These are phyloP conservation scores for Rhodotorula toruloides DNA, from an alignment of 768 basidiomycete genomes.

Conservation along the genomic window DNA sequence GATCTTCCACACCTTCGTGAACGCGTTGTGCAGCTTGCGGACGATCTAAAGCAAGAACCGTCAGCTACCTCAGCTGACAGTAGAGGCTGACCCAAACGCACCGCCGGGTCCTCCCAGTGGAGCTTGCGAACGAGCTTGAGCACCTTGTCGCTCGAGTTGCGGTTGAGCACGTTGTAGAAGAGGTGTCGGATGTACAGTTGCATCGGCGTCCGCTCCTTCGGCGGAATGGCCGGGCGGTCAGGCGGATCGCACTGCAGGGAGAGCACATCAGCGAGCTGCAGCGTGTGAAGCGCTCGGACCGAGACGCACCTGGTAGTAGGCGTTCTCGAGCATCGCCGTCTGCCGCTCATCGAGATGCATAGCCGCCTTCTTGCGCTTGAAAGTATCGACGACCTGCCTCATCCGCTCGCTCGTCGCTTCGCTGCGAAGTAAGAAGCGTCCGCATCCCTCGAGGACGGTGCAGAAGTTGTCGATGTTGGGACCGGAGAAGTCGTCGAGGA, in stretches of 20 bases:
- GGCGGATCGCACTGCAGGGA: conserved; percentile 82
- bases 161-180: conserved; percentile 85
- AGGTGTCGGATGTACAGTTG: conserved; percentile 93
- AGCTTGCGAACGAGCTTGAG: conserved; percentile 86
- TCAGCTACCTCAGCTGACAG: conserved; percentile 4
- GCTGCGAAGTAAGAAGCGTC: conserved; percentile 77
- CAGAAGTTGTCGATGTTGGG: conserved; percentile 91
- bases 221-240: conserved; percentile 76
- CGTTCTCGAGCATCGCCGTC: conserved; percentile 84
- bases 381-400: conserved; percentile 63
- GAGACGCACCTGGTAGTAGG: conserved; percentile 64
- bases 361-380: conserved; percentile 88
- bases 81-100: conserved; percentile 33
- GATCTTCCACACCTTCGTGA: conserved; percentile 98
- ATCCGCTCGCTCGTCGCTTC: conserved; percentile 85
- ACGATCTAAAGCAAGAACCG: conserved; percentile 49
- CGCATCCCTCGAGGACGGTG: conserved; percentile 84
- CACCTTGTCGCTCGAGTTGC: conserved; percentile 93
- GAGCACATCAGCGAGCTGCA: background rate
- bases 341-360: conserved; percentile 91
- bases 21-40: conserved; percentile 71
- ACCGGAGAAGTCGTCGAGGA: conserved; percentile 87
- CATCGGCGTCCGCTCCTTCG: conserved; percentile 76
- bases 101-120: conserved; percentile 77
- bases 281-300: conserved; percentile 53